phyloP scores from a whole-genome alignment of 768 basidiomycete genomes.

The Auricularia sp. region DNA sequence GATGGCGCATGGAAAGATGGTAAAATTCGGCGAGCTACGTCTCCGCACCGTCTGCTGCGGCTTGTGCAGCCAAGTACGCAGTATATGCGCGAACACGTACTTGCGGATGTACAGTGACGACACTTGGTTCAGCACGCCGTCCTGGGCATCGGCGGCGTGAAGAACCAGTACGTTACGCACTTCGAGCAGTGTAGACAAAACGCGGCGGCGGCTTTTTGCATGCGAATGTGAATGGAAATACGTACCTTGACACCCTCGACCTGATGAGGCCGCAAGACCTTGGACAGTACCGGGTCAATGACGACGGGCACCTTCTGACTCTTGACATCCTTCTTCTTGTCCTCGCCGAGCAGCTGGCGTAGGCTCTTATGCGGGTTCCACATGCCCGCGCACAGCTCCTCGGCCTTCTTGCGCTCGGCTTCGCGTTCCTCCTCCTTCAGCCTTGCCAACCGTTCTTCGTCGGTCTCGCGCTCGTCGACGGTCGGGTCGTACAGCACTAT shows the following conservation, averaged over 20 bases:
- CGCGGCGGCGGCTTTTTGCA: too few relatives aligned
- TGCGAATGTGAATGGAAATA: slow-evolving; percentile 4
- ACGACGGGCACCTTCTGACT: slow-evolving; percentile 86
- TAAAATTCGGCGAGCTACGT: too few relatives aligned
- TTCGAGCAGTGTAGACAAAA: too few relatives aligned
- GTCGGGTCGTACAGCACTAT: slow-evolving; percentile 97
- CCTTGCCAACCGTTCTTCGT: slow-evolving; percentile 68
- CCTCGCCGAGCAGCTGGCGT: slow-evolving; percentile 64
- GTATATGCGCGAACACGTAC: too few relatives aligned
- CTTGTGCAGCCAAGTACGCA: too few relatives aligned
- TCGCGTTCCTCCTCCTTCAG: slow-evolving; percentile 64
- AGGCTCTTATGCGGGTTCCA: slow-evolving; percentile 91
- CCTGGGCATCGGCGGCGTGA: too few relatives aligned
- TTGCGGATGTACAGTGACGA: too few relatives aligned
- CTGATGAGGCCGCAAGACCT: slow-evolving; percentile 92
- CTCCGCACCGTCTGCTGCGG: too few relatives aligned
- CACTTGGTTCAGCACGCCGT: too few relatives aligned
- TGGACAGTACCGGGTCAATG: slow-evolving; percentile 79
- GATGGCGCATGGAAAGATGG: too few relatives aligned
- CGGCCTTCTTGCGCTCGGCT: slow-evolving; percentile 50
- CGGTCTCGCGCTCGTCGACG: slow-evolving; percentile 83
- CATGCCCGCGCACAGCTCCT: slow-evolving; percentile 60
- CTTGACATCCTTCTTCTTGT: slow-evolving; percentile 52
- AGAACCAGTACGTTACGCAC: too few relatives aligned
- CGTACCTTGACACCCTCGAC: slow-evolving; percentile 92